Conservation (phyloP, 345 rosid species). For the Camelina sativa region DNA sequence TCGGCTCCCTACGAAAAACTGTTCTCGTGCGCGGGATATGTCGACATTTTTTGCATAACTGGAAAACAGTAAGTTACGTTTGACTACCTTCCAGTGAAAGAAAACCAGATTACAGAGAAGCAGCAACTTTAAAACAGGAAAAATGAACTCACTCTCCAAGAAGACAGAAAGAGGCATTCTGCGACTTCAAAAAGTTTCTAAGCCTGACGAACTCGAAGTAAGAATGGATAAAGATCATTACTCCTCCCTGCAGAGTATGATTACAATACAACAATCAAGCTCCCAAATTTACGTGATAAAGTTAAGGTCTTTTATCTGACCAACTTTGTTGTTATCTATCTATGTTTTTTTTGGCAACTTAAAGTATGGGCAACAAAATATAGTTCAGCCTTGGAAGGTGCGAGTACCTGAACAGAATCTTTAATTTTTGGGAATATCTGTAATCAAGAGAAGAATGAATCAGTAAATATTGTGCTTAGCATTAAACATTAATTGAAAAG, state of each 20-base stretch:
- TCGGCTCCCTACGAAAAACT: conserved; percentile 70
- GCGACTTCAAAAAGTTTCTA: conserved; percentile 84
- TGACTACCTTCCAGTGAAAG: conserved; percentile 19
- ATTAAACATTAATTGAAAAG: background rate
- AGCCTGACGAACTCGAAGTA: conserved; percentile 86
- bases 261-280: conserved; percentile 30
- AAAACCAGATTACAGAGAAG: conserved; percentile 7
- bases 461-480: conserved; percentile 6
- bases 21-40: conserved; percentile 74
- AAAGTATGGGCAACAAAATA: conserved; percentile 16
- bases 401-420: conserved; percentile 77
- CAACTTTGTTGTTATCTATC: background rate
- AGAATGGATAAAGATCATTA: conserved; percentile 81
- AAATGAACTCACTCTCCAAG: conserved; percentile 77
- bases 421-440: conserved; percentile 95
- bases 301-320: background rate
- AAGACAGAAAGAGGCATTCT: conserved; percentile 85
- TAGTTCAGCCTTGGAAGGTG: conserved; percentile 26
- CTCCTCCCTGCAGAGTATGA: conserved; percentile 68
- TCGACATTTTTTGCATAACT: conserved; percentile 78
- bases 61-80: conserved; percentile 19
- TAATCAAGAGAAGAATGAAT: conserved; percentile 49
- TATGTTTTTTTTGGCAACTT: background rate
- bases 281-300: conserved; percentile 3
- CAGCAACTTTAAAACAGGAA: conserved; percentile 5